phyloP scores from a whole-genome alignment of 176 grass and related monocot genomes.

The Thalia dealbata region DNA sequence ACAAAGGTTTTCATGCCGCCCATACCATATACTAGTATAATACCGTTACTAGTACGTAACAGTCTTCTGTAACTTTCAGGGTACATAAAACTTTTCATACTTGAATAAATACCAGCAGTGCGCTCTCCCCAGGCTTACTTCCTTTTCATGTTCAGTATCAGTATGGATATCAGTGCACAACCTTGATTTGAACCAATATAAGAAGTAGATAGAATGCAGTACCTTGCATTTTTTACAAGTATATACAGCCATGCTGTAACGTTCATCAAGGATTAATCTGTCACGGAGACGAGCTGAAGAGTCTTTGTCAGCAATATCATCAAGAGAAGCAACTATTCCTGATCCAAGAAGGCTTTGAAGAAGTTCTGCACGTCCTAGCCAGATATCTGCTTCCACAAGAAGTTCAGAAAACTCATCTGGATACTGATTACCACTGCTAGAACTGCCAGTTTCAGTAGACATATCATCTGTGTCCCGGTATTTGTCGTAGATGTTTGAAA shows the following conservation, averaged over 20 bases:
- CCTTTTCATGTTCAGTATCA: too few relatives aligned
- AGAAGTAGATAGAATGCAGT: slow-evolving; percentile 19
- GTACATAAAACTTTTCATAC: too few relatives aligned
- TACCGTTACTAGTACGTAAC: too few relatives aligned
- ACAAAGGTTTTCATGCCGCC: too few relatives aligned
- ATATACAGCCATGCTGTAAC: slow-evolving; percentile 97
- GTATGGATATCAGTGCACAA: too few relatives aligned
- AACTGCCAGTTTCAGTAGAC: slow-evolving; percentile 46
- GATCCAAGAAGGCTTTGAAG: slow-evolving; percentile 93
- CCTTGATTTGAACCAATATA: neutral
- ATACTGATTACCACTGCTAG: slow-evolving; percentile 50
- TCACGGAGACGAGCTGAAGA: slow-evolving; percentile 72
- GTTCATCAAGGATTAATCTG: slow-evolving; percentile 61
- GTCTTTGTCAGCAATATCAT: slow-evolving; percentile 87
- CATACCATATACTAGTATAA: too few relatives aligned
- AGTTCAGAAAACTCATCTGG: slow-evolving; percentile 66
- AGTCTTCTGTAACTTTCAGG: too few relatives aligned
- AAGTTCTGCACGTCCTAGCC: slow-evolving; percentile 90
- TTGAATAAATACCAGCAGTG: too few relatives aligned
- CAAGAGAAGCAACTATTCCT: slow-evolving; percentile 78
- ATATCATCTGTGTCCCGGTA: slow-evolving; percentile 57
- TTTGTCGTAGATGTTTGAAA: slow-evolving; percentile 68
- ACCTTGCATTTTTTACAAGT: slow-evolving; percentile 99
- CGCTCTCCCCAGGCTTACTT: too few relatives aligned
- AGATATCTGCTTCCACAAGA: slow-evolving; percentile 52